Base-by-base conservation (phyloP, 495 filamentous ascomycete genomes). In the Aspergillus asperescens region DNA sequence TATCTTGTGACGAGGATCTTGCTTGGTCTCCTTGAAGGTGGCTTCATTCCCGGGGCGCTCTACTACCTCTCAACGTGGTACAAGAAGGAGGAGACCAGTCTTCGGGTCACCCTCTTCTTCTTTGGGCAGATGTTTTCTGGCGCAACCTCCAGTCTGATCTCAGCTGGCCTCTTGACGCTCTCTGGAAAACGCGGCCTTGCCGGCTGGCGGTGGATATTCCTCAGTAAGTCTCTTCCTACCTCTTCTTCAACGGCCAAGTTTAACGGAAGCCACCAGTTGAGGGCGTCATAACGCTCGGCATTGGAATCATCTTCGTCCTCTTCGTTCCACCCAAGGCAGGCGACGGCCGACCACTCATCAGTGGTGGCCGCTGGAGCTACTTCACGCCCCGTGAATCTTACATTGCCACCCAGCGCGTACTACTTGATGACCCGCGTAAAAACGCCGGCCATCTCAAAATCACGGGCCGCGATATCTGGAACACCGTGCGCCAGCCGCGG, bases 181-280 rank as follows among this genome's bases (percentile, higher is more conserved):
- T 57, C 71, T 24, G 80, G 81, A 2, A 59, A 71, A 12, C 50
- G 60, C 42, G 77, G 76, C 0, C 53, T 81, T 5, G 60, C 69
- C 3, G 81, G 82, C 0, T 86, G 82, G 82, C 73, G 76, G 48
- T 85, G 82, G 82, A 70, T 86, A 4, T 84, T 84, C 61, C 58
- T 81, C 5, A 55, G 74, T 75, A 63, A 24, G 66, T 62, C 2
- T 12, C 3, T n/a, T 1, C 16, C 16, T 23, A 61, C 25, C 20
- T 0, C 34, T 5, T 15, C n/a, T n/a, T n/a, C n/a, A n/a, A n/a
- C n/a, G n/a, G n/a, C n/a, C n/a, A n/a, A n/a, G n/a, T n/a, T n/a
- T n/a, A n/a, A n/a, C n/a, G n/a, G n/a, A n/a, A n/a, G n/a, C n/a
- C 5, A 15, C 7, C 44, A 73, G 73, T 81, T 27, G 79, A 82